Conservation (phyloP, 1,284 basidiomycete species). For the Moniliophthora roreri region DNA sequence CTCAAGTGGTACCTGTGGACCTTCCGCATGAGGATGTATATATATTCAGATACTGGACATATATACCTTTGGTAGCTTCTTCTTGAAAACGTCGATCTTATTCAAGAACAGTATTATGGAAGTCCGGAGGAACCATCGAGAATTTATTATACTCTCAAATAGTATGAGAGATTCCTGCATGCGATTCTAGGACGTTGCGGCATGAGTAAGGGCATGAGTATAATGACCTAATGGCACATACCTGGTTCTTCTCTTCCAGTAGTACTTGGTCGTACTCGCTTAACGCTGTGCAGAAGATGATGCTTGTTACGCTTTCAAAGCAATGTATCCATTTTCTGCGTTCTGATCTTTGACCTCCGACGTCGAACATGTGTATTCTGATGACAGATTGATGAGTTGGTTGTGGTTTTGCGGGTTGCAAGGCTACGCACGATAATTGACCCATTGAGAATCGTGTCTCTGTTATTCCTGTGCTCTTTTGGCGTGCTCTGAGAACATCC, state of each 20-base stretch:
- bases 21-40: background rate
- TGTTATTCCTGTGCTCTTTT: slow-evolving; percentile 82
- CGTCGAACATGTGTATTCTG: slow-evolving; percentile 81
- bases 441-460: slow-evolving; percentile 69
- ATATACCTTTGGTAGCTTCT: slow-evolving; percentile 44
- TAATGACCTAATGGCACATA: slow-evolving; percentile 29
- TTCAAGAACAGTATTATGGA: slow-evolving; percentile 74
- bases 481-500: slow-evolving; percentile 76
- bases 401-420: slow-evolving; percentile 43
- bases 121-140: slow-evolving; percentile 71
- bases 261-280: slow-evolving; percentile 85
- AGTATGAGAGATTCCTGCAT: slow-evolving; percentile 79
- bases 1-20: background rate
- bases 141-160: slow-evolving; percentile 64
- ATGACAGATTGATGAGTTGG: slow-evolving; percentile 32
- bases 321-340: slow-evolving; percentile 83
- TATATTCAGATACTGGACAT: background rate
- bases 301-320: slow-evolving; percentile 82
- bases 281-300: slow-evolving; percentile 81
- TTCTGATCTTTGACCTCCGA: slow-evolving; percentile 81
- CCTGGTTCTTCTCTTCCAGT: slow-evolving; percentile 60
- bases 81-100: slow-evolving; percentile 79
- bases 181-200: slow-evolving; percentile 53
- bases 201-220: background rate
- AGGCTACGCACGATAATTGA: slow-evolving; percentile 64